Evolutionary conservation across 2,329 filamentous ascomycete species (phyloP), one percentile per base, ranked within the genome.

Genomic region (Esteya vermicola): DNA sequence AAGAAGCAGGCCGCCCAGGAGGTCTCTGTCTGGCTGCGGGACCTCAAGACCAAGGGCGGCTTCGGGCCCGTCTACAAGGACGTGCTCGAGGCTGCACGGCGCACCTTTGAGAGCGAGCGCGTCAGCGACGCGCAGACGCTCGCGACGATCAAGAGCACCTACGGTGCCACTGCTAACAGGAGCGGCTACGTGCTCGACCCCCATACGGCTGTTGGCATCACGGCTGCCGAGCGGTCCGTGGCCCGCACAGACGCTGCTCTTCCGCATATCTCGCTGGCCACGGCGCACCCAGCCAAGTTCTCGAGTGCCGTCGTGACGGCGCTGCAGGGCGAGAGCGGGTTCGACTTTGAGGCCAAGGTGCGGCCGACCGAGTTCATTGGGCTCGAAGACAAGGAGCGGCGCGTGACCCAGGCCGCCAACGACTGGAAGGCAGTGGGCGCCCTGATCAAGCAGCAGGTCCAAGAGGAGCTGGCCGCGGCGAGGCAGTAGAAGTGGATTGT

Each of bases 211-310:
- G 82, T 98, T 34, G 91, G 88, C 41, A 71, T 95, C 30, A 70
- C 80, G 16, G 88, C 85, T 1, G 72, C 88, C 0, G 56, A 76
- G 40, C 72, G 86, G 43, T 86, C 84, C 3, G 68, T 83, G 26
- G 55, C 64, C 33, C 67, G 75, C 12, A 58, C 64, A 1, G 61
- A 60, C 22, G 56, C 66, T 3, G 63, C 64, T 14, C 62, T 78
- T 39, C 67, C 60, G n/a, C 82, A 93, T 57, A 81, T 98, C 52
- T 78, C 85, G 1, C 74, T 98, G 3, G 84, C 88, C 2, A 98
- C 91, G 2, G 91, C 91, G 3, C 91, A 98, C 59, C 89, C 91
- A 0, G 91, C 89, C 45, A 98, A 98, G 60, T 98, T 98, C 54
- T 78, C 81, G 0, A 75, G 75, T 25, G 88, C 88, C 0, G 89